Conservation (phyloP, 2,329 filamentous ascomycete genomes). For the Ophiognomonia clavigignenti-juglandacearum region DNA sequence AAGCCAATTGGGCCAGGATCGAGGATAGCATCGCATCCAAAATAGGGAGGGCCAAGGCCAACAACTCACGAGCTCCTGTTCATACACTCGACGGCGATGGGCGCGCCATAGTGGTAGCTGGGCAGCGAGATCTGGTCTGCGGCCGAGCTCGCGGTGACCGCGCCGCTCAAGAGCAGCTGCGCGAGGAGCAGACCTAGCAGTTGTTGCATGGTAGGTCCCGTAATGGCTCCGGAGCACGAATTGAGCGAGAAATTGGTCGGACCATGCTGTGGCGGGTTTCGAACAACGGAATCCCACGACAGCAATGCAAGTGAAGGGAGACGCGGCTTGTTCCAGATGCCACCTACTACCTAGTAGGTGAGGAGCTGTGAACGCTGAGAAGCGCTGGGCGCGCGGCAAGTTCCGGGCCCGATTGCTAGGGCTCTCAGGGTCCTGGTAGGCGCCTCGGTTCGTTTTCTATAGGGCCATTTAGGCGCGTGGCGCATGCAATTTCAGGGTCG, state of each 20-base stretch:
- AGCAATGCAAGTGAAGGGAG: not conserved
- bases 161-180: slow-evolving; percentile 2
- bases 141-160: slow-evolving; percentile 10
- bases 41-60: not conserved
- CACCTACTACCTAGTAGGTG: too few species aligned
- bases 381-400: too few species aligned
- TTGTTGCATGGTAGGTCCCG: slow-evolving; percentile 8
- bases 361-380: too few species aligned
- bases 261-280: slow-evolving; percentile 9
- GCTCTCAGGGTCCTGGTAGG: too few species aligned
- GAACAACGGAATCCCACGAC: too few species aligned
- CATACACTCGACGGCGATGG: slow-evolving; percentile 68
- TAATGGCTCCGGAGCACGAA: slow-evolving; percentile 6
- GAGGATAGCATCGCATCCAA: not conserved
- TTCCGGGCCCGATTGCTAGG: too few species aligned
- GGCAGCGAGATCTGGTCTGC: slow-evolving; percentile 42
- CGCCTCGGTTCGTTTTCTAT: too few species aligned
- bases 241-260: slow-evolving; percentile 1
- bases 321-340: not conserved
- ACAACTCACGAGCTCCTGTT: slow-evolving; percentile 63
- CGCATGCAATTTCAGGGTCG: too few species aligned
- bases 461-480: too few species aligned
- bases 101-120: slow-evolving; percentile 61
- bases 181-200: slow-evolving; percentile 10
- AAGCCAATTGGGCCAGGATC: slow-evolving; percentile 1